Conservation (phyloP, 129 eudicot species). For the Saposhnikovia divaricata region DNA sequence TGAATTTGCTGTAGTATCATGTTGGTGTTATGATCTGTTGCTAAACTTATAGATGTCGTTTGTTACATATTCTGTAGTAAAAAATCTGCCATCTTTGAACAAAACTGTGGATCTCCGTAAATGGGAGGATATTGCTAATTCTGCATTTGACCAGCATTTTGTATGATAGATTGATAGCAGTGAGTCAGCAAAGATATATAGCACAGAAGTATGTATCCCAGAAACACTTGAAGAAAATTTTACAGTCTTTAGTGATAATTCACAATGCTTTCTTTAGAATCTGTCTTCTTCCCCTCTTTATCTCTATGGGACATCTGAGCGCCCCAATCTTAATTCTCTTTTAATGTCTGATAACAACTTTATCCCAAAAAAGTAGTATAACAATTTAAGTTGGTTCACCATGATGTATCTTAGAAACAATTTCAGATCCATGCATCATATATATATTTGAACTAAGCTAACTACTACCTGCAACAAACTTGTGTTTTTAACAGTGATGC, state of each 20-base stretch:
- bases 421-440: not conserved
- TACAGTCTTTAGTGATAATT: not conserved
- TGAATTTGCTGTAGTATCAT: not conserved
- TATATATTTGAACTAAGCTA: not conserved
- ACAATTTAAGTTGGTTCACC: not conserved
- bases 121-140: not conserved
- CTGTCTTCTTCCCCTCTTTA: not conserved
- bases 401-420: not conserved
- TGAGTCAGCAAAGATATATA: not conserved
- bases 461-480: constrained; percentile 9
- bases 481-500: constrained; percentile 57
- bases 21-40: not conserved
- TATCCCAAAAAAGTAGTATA: not conserved
- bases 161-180: not conserved
- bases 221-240: not conserved
- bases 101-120: not conserved
- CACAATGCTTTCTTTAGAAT: not conserved
- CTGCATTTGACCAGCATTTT: not conserved
- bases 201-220: not conserved
- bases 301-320: not conserved
- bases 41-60: not conserved
- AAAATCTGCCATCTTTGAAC: not conserved
- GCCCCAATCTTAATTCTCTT: not conserved
- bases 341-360: not conserved
- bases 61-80: not conserved